A percentile compares a stretch with the other conserved stretches of the same genome.
These are phyloP conservation scores for Tetrahymena malaccensis DNA, from an alignment of 73 alveolate genomes.

Conservation along the genomic window DNA sequence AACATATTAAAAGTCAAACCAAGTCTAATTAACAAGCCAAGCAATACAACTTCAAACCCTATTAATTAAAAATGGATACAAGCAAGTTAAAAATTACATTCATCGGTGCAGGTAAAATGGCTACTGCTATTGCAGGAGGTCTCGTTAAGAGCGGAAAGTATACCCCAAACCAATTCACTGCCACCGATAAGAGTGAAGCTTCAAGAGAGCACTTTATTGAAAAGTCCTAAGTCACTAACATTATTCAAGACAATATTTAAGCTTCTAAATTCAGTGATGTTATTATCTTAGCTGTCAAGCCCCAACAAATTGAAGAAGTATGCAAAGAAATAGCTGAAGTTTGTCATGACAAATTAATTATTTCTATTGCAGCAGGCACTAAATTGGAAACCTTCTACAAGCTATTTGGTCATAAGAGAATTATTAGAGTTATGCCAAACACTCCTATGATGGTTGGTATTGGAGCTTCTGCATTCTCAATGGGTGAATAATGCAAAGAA, in stretches of 20 bases:
- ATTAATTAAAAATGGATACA: not conserved
- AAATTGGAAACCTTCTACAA: not conserved
- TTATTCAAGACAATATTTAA: not conserved
- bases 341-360: not conserved
- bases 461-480: conserved; percentile 37
- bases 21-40: not conserved
- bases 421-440: conserved; percentile 48
- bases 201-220: not conserved
- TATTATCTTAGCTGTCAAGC: not conserved
- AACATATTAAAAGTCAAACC: not conserved
- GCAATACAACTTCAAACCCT: not conserved
- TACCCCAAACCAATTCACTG: not conserved
- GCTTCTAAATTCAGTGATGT: not conserved
- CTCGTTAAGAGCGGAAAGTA: not conserved
- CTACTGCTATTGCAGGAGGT: not conserved
- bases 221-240: not conserved
- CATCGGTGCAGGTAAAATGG: not conserved
- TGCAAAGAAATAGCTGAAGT: not conserved
- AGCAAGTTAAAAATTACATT: not conserved
- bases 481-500: not conserved
- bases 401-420: not conserved
- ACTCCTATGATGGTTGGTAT: conserved; percentile 49
- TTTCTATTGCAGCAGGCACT: not conserved
- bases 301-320: not conserved
- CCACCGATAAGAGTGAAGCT: not conserved